Conservation (phyloP, 2,329 filamentous ascomycete genomes). For the Westerdykella aurantiaca region DNA sequence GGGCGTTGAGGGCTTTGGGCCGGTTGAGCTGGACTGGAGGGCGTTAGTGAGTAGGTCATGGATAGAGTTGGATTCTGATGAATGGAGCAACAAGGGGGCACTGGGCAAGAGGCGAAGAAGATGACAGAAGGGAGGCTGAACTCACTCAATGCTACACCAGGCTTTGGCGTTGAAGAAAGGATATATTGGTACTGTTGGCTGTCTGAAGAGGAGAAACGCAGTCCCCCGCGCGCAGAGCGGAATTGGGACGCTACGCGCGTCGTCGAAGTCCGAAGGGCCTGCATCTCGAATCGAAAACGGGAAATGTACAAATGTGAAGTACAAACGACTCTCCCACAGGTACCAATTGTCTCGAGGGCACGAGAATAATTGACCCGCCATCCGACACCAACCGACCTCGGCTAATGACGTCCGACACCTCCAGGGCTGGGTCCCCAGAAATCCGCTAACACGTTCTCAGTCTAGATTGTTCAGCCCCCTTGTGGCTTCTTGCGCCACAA, state of each 20-base stretch:
- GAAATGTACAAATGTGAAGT: constrained; percentile 1
- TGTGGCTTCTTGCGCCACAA: too few species aligned
- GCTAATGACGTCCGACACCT: constrained; percentile 15
- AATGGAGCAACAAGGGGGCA: not conserved
- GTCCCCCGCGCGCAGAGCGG: constrained; percentile 50
- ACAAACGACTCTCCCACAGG: too few species aligned
- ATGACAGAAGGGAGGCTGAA: not conserved
- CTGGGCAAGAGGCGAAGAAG: not conserved
- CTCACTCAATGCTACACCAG: constrained; percentile 83
- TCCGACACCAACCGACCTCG: constrained; percentile 19
- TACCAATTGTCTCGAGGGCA: too few species aligned
- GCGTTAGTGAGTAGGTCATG: constrained; percentile 7
- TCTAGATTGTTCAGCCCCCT: too few species aligned
- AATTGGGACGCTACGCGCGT: constrained; percentile 58
- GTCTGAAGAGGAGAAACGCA: constrained; percentile 45
- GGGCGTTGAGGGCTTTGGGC: constrained; percentile 90
- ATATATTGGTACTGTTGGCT: constrained; percentile 70
- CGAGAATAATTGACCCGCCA: too few species aligned
- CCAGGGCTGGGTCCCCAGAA: not conserved
- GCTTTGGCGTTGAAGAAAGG: constrained; percentile 72
- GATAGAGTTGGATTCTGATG: not conserved
- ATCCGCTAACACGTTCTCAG: not conserved
- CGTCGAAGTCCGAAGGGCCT: constrained; percentile 50
- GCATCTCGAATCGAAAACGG: constrained; percentile 27
- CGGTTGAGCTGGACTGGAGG: constrained; percentile 79